phyloP scores from a whole-genome alignment of 73 alveolate species.

The Strombidium stylifer region DNA sequence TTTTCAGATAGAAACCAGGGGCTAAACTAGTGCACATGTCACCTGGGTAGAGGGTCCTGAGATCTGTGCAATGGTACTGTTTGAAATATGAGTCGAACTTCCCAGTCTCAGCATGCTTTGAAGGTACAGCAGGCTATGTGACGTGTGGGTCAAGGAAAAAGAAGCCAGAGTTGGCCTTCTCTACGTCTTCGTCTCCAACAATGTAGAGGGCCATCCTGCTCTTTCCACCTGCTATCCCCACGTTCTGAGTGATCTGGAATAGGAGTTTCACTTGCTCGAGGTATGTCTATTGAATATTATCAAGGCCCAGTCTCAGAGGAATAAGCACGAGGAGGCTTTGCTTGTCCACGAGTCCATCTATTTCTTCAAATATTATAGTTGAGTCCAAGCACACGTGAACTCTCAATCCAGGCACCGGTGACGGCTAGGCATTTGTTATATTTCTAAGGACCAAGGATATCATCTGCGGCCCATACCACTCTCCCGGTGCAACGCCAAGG shows the following conservation, averaged over 20 bases:
- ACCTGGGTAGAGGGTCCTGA: slow-evolving; percentile 2
- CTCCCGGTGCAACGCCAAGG: slow-evolving; percentile 40
- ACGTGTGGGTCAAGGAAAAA: slow-evolving; percentile 75
- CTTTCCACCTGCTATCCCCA: slow-evolving; percentile 76
- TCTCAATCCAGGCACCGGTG: slow-evolving; percentile 9
- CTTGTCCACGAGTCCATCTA: background rate
- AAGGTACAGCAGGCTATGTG: slow-evolving; percentile 40
- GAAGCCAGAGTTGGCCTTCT: too few species aligned
- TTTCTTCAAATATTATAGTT: slow-evolving; percentile 5
- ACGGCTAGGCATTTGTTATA: background rate
- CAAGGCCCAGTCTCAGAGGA: slow-evolving; percentile 37
- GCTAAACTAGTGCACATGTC: slow-evolving; percentile 45
- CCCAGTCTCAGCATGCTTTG: slow-evolving; percentile 8
- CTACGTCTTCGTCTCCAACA: slow-evolving; percentile 43
- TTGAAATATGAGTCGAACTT: background rate
- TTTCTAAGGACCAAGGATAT: slow-evolving; percentile 20
- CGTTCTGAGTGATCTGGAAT: slow-evolving; percentile 29
- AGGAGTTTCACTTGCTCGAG: background rate
- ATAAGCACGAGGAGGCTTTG: slow-evolving; percentile 1
- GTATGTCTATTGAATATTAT: slow-evolving; percentile 24
- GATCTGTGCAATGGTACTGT: slow-evolving; percentile 5
- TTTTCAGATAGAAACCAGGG: slow-evolving; percentile 23
- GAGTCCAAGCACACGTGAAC: slow-evolving; percentile 20
- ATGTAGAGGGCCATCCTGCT: slow-evolving; percentile 62
- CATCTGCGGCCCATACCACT: slow-evolving; percentile 51